These are phyloP conservation scores for Aspergillus sp. DNA, from an alignment of 2,329 filamentous ascomycete species.

Conservation along the genomic window DNA sequence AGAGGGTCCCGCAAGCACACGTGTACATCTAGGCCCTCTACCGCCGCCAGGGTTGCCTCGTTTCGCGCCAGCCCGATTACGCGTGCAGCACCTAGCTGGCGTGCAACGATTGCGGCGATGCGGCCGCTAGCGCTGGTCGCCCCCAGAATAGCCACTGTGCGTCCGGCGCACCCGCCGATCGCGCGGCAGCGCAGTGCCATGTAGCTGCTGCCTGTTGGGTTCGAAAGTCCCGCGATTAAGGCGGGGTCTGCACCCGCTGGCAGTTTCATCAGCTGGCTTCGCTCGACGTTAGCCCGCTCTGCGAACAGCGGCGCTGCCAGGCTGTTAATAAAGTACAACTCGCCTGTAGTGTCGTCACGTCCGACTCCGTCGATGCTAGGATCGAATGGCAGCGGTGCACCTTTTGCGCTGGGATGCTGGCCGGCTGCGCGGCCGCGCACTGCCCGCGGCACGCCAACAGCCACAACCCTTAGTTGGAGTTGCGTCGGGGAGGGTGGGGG, in stretches of 20 bases:
- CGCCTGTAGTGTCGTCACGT: background rate
- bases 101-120: constrained; percentile 2
- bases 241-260: background rate
- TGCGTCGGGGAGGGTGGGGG: background rate
- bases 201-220: constrained; percentile 3
- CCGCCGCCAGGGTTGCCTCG: background rate
- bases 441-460: background rate
- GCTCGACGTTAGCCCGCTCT: background rate
- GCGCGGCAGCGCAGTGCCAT: constrained; percentile 3
- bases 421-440: background rate
- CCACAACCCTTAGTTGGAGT: background rate
- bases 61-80: constrained; percentile 1
- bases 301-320: background rate
- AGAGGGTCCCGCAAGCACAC: background rate
- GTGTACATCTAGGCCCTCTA: constrained; percentile 2
- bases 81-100: background rate
- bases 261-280: background rate
- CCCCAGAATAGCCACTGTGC: constrained; percentile 4
- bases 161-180: constrained; percentile 2
- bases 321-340: constrained; percentile 1
- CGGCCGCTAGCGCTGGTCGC: constrained; percentile 3
- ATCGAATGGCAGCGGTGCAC: background rate
- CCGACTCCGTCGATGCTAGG: constrained; percentile 2
- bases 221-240: background rate
- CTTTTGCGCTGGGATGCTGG: background rate